Conservation (phyloP, 2,329 filamentous ascomycete species). For the Tolypocladium inflatum region DNA sequence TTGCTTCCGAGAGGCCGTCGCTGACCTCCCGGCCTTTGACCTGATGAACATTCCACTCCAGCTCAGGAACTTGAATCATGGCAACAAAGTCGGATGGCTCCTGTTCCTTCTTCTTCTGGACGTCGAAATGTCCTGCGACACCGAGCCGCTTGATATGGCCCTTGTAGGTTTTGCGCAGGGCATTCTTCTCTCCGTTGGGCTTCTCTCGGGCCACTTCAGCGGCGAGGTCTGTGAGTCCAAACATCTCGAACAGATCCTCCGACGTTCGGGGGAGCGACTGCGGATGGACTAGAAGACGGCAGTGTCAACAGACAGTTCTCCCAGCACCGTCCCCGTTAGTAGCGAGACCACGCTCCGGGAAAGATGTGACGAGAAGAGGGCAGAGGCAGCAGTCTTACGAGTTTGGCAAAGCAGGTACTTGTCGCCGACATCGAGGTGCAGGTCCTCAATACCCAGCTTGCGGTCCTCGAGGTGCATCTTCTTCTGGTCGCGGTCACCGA, state of each 20-base stretch:
- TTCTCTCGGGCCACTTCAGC: conserved; percentile 53
- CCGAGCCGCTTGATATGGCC: conserved; percentile 56
- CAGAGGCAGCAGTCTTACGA: conserved; percentile 51
- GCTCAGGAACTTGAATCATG: conserved; percentile 41
- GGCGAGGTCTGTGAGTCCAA: conserved; percentile 45
- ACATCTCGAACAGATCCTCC: conserved; percentile 51
- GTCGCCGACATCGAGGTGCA: conserved; percentile 56
- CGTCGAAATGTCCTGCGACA: conserved; percentile 52
- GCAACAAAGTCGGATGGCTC: conserved; percentile 42
- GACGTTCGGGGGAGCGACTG: conserved; percentile 37
- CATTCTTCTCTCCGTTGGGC: conserved; percentile 58
- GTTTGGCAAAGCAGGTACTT: conserved; percentile 59
- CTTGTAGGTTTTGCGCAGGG: conserved; percentile 58
- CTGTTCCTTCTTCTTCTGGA: conserved; percentile 42
- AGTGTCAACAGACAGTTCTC: conserved; percentile 32
- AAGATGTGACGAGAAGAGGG: conserved; percentile 14
- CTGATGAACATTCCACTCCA: conserved; percentile 46
- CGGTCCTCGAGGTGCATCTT: conserved; percentile 54
- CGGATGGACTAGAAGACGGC: conserved; percentile 35
- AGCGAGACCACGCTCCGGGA: neutral
- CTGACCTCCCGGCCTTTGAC: conserved; percentile 46
- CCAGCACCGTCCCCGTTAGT: conserved; percentile 9
- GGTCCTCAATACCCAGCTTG: conserved; percentile 52
- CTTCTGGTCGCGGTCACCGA: conserved; percentile 46
- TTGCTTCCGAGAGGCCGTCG: conserved; percentile 38